Evolutionary conservation across 495 filamentous ascomycete genomes (phyloP).

Genomic region (Neurospora discreta): DNA sequence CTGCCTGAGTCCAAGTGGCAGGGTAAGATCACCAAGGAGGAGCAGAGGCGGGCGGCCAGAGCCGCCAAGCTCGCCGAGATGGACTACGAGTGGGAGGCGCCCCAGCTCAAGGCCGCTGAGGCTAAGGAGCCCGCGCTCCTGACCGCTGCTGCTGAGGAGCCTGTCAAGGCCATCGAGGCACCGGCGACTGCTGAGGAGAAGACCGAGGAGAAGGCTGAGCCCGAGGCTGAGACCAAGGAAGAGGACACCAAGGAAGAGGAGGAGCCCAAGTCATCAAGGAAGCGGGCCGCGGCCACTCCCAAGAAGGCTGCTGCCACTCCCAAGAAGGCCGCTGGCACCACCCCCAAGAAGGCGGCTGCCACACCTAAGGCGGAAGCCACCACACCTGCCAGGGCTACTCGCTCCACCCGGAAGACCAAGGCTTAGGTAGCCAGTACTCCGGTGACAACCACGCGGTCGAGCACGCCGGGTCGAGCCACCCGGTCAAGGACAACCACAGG

Average conservation of each 20-base stretch:
- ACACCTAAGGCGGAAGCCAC: background rate
- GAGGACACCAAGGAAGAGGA: constrained; percentile 5
- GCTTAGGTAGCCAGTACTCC: background rate
- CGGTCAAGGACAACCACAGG: background rate
- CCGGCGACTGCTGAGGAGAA: constrained; percentile 8
- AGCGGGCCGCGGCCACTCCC: background rate
- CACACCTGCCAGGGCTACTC: background rate
- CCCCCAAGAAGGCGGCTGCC: background rate
- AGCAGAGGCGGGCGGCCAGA: constrained; percentile 52
- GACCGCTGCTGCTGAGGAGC: constrained; percentile 27
- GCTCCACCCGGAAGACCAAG: background rate
- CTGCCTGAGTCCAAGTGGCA: constrained; percentile 64
- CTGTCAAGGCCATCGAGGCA: constrained; percentile 19
- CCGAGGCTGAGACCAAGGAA: constrained; percentile 2
- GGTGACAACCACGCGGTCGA: background rate
- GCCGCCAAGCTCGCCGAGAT: constrained; percentile 65
- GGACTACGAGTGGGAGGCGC: constrained; percentile 75
- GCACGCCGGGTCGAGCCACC: background rate
- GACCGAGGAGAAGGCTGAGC: constrained; percentile 1
- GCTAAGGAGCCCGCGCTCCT: constrained; percentile 24
- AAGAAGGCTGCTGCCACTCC: background rate
- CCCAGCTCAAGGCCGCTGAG: constrained; percentile 54
- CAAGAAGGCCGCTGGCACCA: background rate
- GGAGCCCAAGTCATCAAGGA: constrained; percentile 9
- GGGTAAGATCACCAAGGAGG: constrained; percentile 57